Conservation (phyloP, 2,329 filamentous ascomycete species). For the Arthrobotrys conoides region DNA sequence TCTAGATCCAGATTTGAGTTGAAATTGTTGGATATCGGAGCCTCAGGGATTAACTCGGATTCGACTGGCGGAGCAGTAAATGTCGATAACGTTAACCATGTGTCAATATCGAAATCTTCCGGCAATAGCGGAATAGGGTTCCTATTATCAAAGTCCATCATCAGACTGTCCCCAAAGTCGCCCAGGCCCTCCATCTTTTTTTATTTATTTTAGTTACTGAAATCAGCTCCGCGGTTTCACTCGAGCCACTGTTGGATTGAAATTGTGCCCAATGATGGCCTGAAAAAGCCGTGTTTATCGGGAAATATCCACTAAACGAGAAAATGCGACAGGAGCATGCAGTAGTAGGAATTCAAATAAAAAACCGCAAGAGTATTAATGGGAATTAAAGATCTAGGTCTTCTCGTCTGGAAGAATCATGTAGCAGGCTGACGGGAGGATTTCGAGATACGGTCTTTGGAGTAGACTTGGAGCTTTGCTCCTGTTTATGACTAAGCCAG, state of each 20-base stretch:
- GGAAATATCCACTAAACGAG: constrained; percentile 30
- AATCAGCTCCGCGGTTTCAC: not conserved
- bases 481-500: constrained; percentile 45
- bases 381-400: constrained; percentile 13
- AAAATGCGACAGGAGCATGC: constrained; percentile 11
- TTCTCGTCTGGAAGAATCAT: constrained; percentile 9
- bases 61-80: constrained; percentile 17
- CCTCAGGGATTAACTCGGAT: constrained; percentile 21
- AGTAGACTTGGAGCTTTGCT: constrained; percentile 15
- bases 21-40: constrained; percentile 31
- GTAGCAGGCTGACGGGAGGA: constrained; percentile 22
- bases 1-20: constrained; percentile 1
- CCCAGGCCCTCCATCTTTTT: constrained; percentile 42
- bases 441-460: constrained; percentile 38
- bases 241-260: constrained; percentile 20
- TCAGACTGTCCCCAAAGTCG: constrained; percentile 45
- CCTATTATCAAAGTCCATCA: constrained; percentile 40
- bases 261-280: constrained; percentile 36
- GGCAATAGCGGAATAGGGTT: constrained; percentile 21
- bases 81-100: constrained; percentile 50
- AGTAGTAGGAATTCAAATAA: not conserved
- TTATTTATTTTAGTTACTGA: not conserved
- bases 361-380: not conserved
- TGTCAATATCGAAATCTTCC: constrained; percentile 53
- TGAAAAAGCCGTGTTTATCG: constrained; percentile 5